These are phyloP conservation scores for Auxenochlorella pyrenoidosa DNA, from an alignment of 139 green algal species.

Conservation along the genomic window DNA sequence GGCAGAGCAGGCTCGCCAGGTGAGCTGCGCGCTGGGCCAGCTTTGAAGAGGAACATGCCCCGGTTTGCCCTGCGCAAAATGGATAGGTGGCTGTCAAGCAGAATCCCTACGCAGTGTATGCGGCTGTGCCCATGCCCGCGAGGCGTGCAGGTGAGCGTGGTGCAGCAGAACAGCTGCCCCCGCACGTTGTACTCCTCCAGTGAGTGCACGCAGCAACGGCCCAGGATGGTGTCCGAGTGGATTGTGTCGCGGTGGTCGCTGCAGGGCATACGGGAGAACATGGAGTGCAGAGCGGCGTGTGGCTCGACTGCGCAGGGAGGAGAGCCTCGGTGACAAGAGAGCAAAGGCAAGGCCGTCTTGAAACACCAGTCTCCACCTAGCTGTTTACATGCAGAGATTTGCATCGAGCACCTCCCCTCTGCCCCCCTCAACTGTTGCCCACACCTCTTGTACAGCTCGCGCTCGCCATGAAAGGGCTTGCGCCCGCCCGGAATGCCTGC, in stretches of 20 bases:
- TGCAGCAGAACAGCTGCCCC: neutral
- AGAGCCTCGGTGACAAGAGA: too few species aligned
- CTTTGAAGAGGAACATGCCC: neutral
- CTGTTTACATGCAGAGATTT: too few species aligned
- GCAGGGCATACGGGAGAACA: neutral
- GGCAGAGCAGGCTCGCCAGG: neutral
- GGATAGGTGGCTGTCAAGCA: neutral
- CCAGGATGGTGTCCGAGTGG: slow-evolving; percentile 5
- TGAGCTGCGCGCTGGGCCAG: neutral
- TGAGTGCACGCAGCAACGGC: slow-evolving; percentile 8
- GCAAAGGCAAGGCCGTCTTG: too few species aligned
- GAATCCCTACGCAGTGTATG: neutral
- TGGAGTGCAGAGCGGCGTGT: too few species aligned
- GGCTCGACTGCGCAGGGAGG: too few species aligned
- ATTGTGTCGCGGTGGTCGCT: neutral
- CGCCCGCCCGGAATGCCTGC: slow-evolving; percentile 6
- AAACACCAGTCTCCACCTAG: too few species aligned
- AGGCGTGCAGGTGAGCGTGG: neutral
- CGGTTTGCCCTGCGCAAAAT: too few species aligned
- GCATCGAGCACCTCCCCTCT: too few species aligned
- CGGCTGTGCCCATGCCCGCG: neutral
- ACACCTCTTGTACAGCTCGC: slow-evolving; percentile 15
- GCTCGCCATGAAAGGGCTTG: slow-evolving; percentile 20
- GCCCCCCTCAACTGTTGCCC: neutral
- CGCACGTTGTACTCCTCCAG: neutral